Evolutionary conservation across 73 alveolate genomes (phyloP).

Genomic region (Diophrys appendiculata): DNA sequence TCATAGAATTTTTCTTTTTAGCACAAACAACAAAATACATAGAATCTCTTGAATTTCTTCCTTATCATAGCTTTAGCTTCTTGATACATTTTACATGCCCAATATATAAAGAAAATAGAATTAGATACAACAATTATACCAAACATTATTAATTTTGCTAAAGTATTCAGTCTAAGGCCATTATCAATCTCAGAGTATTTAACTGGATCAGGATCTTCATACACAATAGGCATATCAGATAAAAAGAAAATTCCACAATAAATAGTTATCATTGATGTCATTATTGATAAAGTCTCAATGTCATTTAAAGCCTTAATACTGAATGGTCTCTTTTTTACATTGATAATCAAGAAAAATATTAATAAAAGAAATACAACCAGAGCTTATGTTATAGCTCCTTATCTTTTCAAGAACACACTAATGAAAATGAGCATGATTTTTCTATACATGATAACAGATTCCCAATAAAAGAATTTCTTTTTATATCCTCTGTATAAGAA

Average conservation of each 20-base stretch:
- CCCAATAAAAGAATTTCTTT: constrained; percentile 25
- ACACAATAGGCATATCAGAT: constrained; percentile 8
- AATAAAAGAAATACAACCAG: constrained; percentile 51
- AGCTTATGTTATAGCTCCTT: constrained; percentile 61
- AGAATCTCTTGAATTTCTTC: constrained; percentile 18
- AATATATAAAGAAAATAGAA: constrained; percentile 20
- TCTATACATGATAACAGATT: constrained; percentile 16
- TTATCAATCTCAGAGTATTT: neutral
- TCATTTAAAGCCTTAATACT: constrained; percentile 27
- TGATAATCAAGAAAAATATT: constrained; percentile 26
- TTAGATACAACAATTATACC: constrained; percentile 7
- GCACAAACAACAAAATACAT: neutral
- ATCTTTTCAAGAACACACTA: constrained; percentile 40
- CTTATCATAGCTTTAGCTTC: constrained; percentile 26
- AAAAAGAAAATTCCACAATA: constrained; percentile 64
- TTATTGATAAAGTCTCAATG: constrained; percentile 39
- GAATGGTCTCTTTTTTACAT: constrained; percentile 40
- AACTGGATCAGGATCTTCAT: constrained; percentile 1
- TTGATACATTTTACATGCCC: constrained; percentile 42
- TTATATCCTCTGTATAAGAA: constrained; percentile 43
- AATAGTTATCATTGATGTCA: constrained; percentile 37
- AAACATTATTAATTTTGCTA: neutral
- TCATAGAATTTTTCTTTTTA: constrained; percentile 3
- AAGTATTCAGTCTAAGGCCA: neutral
- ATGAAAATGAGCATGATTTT: constrained; percentile 53